These are phyloP conservation scores for Lasiosphaeria miniovina DNA, from an alignment of 495 filamentous ascomycete genomes.

Conservation along the genomic window DNA sequence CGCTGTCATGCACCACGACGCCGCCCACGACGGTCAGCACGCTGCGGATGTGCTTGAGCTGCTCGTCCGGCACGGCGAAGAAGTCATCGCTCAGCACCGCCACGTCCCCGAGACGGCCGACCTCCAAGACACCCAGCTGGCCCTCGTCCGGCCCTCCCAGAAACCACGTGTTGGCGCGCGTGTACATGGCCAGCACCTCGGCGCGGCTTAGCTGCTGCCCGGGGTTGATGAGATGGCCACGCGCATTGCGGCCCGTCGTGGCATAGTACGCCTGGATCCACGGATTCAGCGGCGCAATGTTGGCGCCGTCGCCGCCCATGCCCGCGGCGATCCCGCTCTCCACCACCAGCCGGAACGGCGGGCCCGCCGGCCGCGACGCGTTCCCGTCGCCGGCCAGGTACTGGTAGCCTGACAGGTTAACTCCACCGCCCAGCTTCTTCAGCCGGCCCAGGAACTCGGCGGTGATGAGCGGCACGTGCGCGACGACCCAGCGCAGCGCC, in stretches of 20 bases:
- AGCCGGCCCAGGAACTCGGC: conserved; percentile 21
- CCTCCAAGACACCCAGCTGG: conserved; percentile 22
- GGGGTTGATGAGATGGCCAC: conserved; percentile 24
- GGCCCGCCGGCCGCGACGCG: conserved; percentile 19
- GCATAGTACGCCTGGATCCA: conserved; percentile 31
- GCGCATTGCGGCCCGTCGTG: conserved; percentile 27
- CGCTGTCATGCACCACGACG: conserved; percentile 15
- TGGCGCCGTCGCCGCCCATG: conserved; percentile 28
- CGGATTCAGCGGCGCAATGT: conserved; percentile 30
- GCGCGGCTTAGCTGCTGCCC: conserved; percentile 21
- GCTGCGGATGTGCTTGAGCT: conserved; percentile 21
- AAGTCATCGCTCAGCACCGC: conserved; percentile 29
- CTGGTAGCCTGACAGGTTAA: conserved; percentile 26
- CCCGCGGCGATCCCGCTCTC: conserved; percentile 27
- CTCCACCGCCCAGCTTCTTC: conserved; percentile 26
- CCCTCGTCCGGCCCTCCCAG: conserved; percentile 26
- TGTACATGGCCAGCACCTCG: conserved; percentile 25
- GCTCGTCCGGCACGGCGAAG: conserved; percentile 23
- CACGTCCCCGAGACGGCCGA: conserved; percentile 27
- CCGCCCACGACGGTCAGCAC: conserved; percentile 28
- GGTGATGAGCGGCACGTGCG: conserved; percentile 30
- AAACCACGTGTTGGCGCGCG: conserved; percentile 29
- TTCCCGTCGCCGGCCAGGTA: conserved; percentile 24
- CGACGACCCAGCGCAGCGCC: conserved; percentile 27
- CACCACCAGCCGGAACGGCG: conserved; percentile 23